Conservation (phyloP, 345 rosid genomes). For the Viola odorata region DNA sequence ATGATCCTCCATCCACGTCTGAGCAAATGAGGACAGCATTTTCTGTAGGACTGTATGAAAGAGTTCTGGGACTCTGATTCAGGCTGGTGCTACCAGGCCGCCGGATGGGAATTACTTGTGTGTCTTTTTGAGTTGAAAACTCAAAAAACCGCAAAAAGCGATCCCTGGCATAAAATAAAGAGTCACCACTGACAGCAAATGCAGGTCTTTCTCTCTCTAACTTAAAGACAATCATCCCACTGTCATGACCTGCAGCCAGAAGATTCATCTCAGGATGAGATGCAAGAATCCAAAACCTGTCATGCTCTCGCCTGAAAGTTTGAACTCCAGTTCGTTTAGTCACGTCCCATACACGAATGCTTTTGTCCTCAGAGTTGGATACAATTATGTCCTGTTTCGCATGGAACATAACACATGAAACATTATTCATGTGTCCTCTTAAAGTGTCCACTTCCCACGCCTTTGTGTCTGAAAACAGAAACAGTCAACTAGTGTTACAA, state of each 20-base stretch:
- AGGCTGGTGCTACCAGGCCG: constrained; percentile 70
- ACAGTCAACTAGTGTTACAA: background rate
- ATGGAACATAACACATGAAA: constrained; percentile 94
- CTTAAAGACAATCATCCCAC: constrained; percentile 95
- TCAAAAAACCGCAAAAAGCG: constrained; percentile 76
- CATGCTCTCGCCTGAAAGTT: constrained; percentile 94
- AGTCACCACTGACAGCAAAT: constrained; percentile 73
- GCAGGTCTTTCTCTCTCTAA: constrained; percentile 96
- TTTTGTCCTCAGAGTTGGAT: constrained; percentile 94
- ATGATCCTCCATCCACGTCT: constrained; percentile 89
- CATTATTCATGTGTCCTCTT: constrained; percentile 94
- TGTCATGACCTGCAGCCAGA: constrained; percentile 96
- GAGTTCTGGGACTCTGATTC: constrained; percentile 85
- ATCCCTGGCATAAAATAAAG: constrained; percentile 70
- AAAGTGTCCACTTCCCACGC: constrained; percentile 99
- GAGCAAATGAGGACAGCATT: constrained; percentile 82
- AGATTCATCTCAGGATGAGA: constrained; percentile 95
- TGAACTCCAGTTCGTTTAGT: constrained; percentile 88
- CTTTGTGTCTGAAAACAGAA: constrained; percentile 69
- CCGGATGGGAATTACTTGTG: constrained; percentile 76
- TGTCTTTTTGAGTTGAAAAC: constrained; percentile 66
- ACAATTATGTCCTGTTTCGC: constrained; percentile 93
- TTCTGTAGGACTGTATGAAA: constrained; percentile 91
- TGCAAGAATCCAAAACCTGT: constrained; percentile 90
- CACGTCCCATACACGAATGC: constrained; percentile 96